Evolutionary conservation across 1,284 basidiomycete genomes (phyloP), one percentile per base, ranked within the genome.

Genomic region (Meira miltonrushii): DNA sequence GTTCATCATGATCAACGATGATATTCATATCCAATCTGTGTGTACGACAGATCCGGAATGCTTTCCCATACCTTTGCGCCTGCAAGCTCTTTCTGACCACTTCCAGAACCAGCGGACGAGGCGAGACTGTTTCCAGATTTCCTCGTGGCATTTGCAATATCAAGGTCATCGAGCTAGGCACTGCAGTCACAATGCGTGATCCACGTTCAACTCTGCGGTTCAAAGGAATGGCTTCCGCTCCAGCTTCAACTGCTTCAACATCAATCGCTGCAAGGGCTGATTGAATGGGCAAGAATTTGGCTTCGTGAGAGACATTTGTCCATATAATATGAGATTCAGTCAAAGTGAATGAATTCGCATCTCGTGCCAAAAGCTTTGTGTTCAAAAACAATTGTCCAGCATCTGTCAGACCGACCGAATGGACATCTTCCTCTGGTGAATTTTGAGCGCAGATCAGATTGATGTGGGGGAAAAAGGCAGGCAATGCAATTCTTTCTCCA

Each of bases 101-200:
- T 50, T 87, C 84, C 79, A 96, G 85, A 2, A 97, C 92, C 62
- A 99, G 81, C 1, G 94, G 89, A 38, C 95, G 83, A 1, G 95
- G 95, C 70, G 88, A 90, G 58, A 98, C 87, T 0, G 92, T 96
- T 81, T 99, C 95, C 56, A 99, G 78, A 79, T 98, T 98, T 0
- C 95, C 95, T 67, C 95, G 82, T 0, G 94, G 95, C 92, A 98
- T 98, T 81, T 99, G 95, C 12, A 99, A 80, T 0, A 98, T 65
- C 11, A 78, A 61, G 17, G 72, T 87, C 90, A 95, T 97, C 8
- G 85, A 81, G 63, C 66, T 67, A 2, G 75, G 68, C 15, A 74
- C 67, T 0, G 75, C 67, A 2, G 67, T 66, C 38, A 78, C 72
- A 38, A 78, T 74, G 8, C 69, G 63, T 50, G 69, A 68, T 28